A percentile compares a stretch with the other conserved stretches of the same genome.
phyloP scores from a whole-genome alignment of 768 basidiomycete species.

The Infundibulicybe gibba region DNA sequence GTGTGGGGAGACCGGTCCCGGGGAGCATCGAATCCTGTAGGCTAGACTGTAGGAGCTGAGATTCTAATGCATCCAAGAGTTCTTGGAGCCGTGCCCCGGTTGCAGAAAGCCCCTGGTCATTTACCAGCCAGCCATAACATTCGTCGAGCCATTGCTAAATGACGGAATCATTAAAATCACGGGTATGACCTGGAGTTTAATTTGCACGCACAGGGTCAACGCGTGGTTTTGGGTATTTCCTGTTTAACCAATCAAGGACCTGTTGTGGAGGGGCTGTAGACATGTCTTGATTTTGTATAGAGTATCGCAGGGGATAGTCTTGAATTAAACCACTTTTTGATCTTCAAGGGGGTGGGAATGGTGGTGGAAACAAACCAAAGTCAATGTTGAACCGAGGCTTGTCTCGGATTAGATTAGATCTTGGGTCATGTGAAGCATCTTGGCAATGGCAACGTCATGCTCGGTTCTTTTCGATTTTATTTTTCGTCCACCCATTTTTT shows the following conservation, averaged over 20 bases:
- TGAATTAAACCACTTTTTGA: too few relatives aligned
- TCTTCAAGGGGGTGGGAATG: slow-evolving; percentile 2
- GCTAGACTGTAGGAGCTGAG: slow-evolving; percentile 70
- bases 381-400: neutral
- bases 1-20: slow-evolving; percentile 62
- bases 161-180: slow-evolving; percentile 3
- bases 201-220: slow-evolving; percentile 53
- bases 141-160: slow-evolving; percentile 73
- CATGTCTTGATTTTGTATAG: slow-evolving; percentile 6
- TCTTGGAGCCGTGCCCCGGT: slow-evolving; percentile 36
- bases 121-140: slow-evolving; percentile 63
- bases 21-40: slow-evolving; percentile 67
- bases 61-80: slow-evolving; percentile 53
- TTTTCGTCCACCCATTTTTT: neutral
- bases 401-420: slow-evolving; percentile 23
- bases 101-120: slow-evolving; percentile 44
- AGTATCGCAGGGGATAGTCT: too few relatives aligned
- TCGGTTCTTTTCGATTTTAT: slow-evolving; percentile 3
- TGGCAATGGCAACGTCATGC: too few relatives aligned
- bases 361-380: slow-evolving; percentile 2
- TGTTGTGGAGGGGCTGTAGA: slow-evolving; percentile 25
- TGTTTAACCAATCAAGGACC: slow-evolving; percentile 51
- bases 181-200: neutral
- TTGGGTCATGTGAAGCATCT: slow-evolving; percentile 18
- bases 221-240: slow-evolving; percentile 54